Conservation (phyloP, 139 green algal genomes). For the Chlorella sp. region DNA sequence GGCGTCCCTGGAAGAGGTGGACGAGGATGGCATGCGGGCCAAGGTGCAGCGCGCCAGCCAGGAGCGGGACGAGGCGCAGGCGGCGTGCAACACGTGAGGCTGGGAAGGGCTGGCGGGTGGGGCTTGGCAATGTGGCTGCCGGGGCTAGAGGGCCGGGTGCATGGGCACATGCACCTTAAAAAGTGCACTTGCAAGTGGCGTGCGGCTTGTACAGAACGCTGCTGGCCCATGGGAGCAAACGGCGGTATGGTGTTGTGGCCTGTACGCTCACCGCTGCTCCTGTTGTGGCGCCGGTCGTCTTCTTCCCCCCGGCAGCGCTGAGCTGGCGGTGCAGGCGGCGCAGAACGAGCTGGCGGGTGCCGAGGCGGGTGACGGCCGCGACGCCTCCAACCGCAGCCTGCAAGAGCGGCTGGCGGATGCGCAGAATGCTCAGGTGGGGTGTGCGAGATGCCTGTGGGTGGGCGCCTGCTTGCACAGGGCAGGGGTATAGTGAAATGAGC, state of each 20-base stretch:
- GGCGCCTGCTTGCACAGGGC: not conserved
- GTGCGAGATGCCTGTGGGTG: not conserved
- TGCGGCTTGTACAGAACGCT: no score
- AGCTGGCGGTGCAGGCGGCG: conserved; percentile 58
- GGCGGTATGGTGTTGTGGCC: not conserved
- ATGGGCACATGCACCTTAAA: not conserved
- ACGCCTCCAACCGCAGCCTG: conserved; percentile 81
- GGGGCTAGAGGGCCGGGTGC: no score
- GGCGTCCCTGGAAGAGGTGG: conserved; percentile 46
- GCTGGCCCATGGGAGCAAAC: not conserved
- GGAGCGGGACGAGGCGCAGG: conserved; percentile 42
- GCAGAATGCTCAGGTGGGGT: conserved; percentile 62
- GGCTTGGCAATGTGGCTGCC: not conserved
- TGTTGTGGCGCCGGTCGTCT: not conserved
- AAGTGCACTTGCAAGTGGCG: not conserved
- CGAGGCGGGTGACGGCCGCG: conserved; percentile 84
- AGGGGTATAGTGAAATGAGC: not conserved
- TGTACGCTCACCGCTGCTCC: not conserved
- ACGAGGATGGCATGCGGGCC: conserved; percentile 34
- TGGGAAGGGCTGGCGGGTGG: not conserved
- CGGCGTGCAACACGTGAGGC: conserved; percentile 32
- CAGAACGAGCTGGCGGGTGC: conserved; percentile 75
- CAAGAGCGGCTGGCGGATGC: conserved; percentile 83
- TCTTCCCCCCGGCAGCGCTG: conserved; percentile 15
- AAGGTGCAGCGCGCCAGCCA: conserved; percentile 31